phyloP scores from a whole-genome alignment of 352 stramenopile species.

The Globisporangium takayamanum region DNA sequence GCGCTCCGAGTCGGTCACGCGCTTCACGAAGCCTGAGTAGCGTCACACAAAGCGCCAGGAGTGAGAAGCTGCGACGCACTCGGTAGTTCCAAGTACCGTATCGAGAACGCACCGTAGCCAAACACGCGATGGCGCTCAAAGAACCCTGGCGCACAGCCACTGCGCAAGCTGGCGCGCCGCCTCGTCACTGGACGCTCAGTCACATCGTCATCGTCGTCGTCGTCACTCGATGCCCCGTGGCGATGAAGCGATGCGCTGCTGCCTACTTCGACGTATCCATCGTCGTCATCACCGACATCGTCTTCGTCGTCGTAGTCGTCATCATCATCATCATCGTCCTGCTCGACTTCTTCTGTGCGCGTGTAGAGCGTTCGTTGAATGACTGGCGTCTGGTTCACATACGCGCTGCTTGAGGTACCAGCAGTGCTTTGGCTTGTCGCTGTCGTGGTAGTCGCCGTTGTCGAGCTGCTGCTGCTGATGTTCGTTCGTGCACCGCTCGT shows the following conservation, averaged over 20 bases:
- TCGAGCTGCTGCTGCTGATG: not conserved
- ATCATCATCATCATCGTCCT: conserved; percentile 22
- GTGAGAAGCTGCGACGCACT: too few species aligned
- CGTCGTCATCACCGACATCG: conserved; percentile 21
- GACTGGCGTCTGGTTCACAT: conserved; percentile 34
- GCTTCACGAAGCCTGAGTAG: conserved; percentile 5
- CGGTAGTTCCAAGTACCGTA: too few species aligned
- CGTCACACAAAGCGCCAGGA: not conserved
- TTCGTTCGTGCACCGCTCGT: not conserved
- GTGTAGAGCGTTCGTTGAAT: conserved; percentile 60
- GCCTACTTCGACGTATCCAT: conserved; percentile 21
- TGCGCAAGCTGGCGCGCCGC: not conserved
- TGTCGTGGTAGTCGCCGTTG: not conserved
- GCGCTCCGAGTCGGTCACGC: conserved; percentile 4
- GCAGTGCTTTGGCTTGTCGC: conserved; percentile 1
- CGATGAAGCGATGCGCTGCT: conserved; percentile 13
- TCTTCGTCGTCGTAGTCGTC: conserved; percentile 16
- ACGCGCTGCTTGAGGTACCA: conserved; percentile 7
- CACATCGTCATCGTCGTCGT: not conserved
- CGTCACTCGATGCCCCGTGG: not conserved
- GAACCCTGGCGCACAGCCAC: conserved; percentile 2
- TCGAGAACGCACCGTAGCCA: conserved; percentile 3
- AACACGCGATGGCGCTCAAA: conserved; percentile 4
- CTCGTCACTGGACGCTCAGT: not conserved
- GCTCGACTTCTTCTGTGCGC: conserved; percentile 31